These are phyloP conservation scores for Rhizopus stolonifer DNA, from an alignment of 371 early-diverging fungal genomes.

Conservation along the genomic window DNA sequence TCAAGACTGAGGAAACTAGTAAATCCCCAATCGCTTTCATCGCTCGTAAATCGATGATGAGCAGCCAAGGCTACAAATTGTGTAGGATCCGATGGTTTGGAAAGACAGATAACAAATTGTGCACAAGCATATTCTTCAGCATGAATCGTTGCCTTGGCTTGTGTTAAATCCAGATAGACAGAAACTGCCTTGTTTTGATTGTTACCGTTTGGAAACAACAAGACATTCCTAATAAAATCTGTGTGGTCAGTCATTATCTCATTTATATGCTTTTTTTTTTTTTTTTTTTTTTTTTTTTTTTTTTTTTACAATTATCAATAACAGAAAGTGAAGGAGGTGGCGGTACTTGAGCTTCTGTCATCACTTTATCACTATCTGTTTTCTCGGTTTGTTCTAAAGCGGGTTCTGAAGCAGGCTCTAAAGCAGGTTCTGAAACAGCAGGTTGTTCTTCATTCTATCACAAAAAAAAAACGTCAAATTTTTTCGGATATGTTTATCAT, in stretches of 20 bases:
- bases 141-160: constrained; percentile 58
- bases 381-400: too few relatives aligned
- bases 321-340: constrained; percentile 10
- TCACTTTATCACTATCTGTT: constrained; percentile 6
- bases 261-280: too few relatives aligned
- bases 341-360: constrained; percentile 12
- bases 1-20: constrained; percentile 63
- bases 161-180: constrained; percentile 80
- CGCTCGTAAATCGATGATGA: constrained; percentile 78
- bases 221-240: constrained; percentile 67
- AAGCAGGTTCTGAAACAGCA: neutral
- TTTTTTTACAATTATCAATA: constrained; percentile 12
- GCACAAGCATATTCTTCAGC: constrained; percentile 79
- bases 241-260: too few relatives aligned
- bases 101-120: constrained; percentile 75
- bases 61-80: constrained; percentile 56
- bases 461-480: too few relatives aligned
- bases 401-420: neutral
- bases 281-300: neutral
- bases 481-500: neutral
- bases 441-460: constrained; percentile 3
- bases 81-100: constrained; percentile 71
- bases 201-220: constrained; percentile 92
- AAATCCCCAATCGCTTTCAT: constrained; percentile 94
- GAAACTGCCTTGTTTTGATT: constrained; percentile 65